Base-by-base conservation (phyloP, 805 yeast genomes). In the Yarrowia sp. region DNA sequence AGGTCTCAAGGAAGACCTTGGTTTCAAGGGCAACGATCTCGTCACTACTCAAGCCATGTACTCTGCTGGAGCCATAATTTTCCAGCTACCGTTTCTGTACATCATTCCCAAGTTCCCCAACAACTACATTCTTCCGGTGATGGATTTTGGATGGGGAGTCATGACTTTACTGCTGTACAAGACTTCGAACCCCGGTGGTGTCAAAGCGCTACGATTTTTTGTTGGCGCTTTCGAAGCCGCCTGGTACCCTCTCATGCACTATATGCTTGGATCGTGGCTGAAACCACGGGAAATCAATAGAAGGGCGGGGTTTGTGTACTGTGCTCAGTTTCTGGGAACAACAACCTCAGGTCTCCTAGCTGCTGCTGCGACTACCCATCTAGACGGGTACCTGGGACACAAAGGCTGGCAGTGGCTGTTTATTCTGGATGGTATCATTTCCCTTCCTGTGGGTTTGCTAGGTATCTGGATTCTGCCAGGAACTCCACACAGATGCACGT, bases 1-100 rank as follows among this genome's bases (percentile, higher is more conserved):
- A 50, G 83, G 84, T 0, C 73, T 83, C 74, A 71, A 76, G 64
- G 79, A 79, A 53, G 80, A 75, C 41, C 71, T 76, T 8, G 45
- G 69, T 2, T 69, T 74, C 55, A 43, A 53, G 12, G 78, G 77
- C 3, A 73, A 75, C 26, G 75, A 75, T 58, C 66, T 73, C n/a
- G 73, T 71, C 38, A 71, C 69, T 41, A 52, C 75, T 15, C 71
- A 67, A 35, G 74, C 77, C 3, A 70, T 72, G 41, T 75, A 67
- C 50, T 72, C 72, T 12, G 70, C 73, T 10, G 81, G 81, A 2
- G 77, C 73, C 52, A 72, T 75, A 36, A 70, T 79, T 38, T 77
- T 77, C 15, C 72, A 71, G 46, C 72, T 78, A 38, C 79, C 79
- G 15, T 71, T 74, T 19, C 73, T 72, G 36, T 70, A 76, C 65